Base-by-base conservation (phyloP, 805 yeast genomes). In the Lipomyces mesembrius region DNA sequence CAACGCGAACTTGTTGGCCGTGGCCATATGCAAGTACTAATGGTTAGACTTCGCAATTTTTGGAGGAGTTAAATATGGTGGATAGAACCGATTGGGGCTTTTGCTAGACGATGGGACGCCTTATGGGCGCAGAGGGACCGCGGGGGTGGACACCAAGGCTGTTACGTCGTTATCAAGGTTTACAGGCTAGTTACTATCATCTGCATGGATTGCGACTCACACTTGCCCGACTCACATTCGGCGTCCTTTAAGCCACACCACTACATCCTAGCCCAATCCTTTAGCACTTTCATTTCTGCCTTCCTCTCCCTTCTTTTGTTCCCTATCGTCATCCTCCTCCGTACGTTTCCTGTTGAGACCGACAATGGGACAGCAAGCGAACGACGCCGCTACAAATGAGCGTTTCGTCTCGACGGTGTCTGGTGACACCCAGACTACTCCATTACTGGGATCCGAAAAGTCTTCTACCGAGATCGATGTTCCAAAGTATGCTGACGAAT, bases 401-500 rank as follows among this genome's bases (percentile, higher is more conserved):
- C 17, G 22, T 53, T 29, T 20, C 39, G 58, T 55, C 39, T 55
- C 58, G 22, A 14, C 58, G 27, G 9, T 22, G 1, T 12, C 37
- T 12, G 17, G 25, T 7, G 32, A 52, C 34, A 57, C 70, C 39
- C 68, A 67, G 63, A 65, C 56, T 2, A 62, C 71, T 7, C 66
- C 66, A 9, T 55, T 63, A 63, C 64, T 63, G 22, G 66, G 59
- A 17, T 59, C 32, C 14, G 64, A 63, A 25, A 25, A 59, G 39
- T 46, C 71, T 54, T 6, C 67, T 39, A n/a, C 59, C 9, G 67
- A 55, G 12, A 58, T 60, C 58, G 67, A 62, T 34, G 55, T 57
- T 20, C 63, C 62, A 32, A 59, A 62, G 62, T 20, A 43, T 29
- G 56, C 64, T 1, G 78, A 77, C 32, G 77, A 74, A 56, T 77